Conservation (phyloP, 2,329 filamentous ascomycete genomes). For the Ophiostoma angusticollis region DNA sequence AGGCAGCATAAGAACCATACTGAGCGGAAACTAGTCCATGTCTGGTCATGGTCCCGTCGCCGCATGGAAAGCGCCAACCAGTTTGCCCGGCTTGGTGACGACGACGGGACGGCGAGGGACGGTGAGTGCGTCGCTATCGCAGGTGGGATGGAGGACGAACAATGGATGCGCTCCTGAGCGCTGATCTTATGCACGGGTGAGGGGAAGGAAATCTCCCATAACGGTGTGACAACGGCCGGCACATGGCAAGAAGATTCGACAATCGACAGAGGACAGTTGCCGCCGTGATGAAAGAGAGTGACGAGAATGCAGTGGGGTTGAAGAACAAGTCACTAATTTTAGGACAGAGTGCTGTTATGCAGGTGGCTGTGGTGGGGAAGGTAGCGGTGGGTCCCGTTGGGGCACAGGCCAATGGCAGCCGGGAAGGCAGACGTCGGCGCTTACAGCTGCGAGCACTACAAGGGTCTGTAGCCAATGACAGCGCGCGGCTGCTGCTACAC, state of each 20-base stretch:
- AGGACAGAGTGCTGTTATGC: no score
- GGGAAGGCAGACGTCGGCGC: conserved; percentile 6
- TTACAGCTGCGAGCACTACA: conserved; percentile 22
- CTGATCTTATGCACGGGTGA: no score
- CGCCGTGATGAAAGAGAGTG: no score
- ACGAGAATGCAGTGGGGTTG: no score
- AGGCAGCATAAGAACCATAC: not conserved
- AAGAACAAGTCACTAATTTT: no score
- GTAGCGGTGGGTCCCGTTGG: not conserved
- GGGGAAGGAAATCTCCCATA: no score
- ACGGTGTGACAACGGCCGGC: no score
- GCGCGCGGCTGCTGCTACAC: conserved; percentile 13
- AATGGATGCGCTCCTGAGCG: no score
- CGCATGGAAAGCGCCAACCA: not conserved
- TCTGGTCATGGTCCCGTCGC: not conserved
- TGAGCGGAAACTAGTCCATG: not conserved
- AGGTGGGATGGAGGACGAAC: not conserved
- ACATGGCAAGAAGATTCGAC: no score
- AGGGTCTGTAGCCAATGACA: conserved; percentile 29
- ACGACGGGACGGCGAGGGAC: no score
- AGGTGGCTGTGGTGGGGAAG: not conserved
- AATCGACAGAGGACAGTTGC: no score
- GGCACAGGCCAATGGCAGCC: conserved; percentile 6
- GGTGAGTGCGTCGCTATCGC: no score
- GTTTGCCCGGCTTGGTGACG: not conserved